Percentiles rank a stretch among this genome's conserved stretches.
Conservation (phyloP, 1,284 basidiomycete species). For the Blastosporella zonata region DNA sequence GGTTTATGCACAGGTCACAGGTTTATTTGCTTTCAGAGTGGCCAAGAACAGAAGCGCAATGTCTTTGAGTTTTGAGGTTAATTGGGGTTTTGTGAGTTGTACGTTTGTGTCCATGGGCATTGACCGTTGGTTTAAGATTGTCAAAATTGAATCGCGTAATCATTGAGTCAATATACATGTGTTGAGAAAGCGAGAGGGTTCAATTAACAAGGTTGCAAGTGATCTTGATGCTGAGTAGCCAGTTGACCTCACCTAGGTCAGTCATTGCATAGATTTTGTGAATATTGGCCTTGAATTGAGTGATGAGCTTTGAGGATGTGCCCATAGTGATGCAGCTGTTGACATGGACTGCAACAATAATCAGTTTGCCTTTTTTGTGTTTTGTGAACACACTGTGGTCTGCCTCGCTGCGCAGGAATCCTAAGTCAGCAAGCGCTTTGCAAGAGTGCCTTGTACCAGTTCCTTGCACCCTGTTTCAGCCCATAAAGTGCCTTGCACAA, state of each 20-base stretch:
- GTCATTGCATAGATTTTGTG: conserved; percentile 26
- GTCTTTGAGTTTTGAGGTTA: conserved; percentile 4
- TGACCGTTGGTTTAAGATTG: conserved; percentile 12
- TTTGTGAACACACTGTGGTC: conserved; percentile 4
- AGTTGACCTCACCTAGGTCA: conserved; percentile 29
- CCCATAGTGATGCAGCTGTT: conserved; percentile 27
- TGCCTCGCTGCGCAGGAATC: background rate
- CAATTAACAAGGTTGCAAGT: conserved; percentile 22
- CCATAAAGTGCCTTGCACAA: conserved; percentile 33
- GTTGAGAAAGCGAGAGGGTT: conserved; percentile 23
- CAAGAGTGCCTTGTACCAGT: conserved; percentile 2
- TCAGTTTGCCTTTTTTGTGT: background rate
- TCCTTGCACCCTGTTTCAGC: conserved; percentile 2
- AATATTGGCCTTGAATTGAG: conserved; percentile 24
- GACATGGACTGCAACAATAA: background rate
- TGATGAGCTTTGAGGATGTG: conserved; percentile 10
- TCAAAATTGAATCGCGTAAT: conserved; percentile 18
- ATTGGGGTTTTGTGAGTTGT: conserved; percentile 8
- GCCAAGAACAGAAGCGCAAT: no score
- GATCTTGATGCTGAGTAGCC: conserved; percentile 35
- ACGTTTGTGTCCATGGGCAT: conserved; percentile 19
- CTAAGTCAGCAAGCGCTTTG: background rate
- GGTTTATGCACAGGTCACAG: no score
- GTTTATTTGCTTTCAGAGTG: no score
- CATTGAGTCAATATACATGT: conserved; percentile 20